Evolutionary conservation across 2,329 filamentous ascomycete genomes (phyloP).

Genomic region (Diaporthe sp.): DNA sequence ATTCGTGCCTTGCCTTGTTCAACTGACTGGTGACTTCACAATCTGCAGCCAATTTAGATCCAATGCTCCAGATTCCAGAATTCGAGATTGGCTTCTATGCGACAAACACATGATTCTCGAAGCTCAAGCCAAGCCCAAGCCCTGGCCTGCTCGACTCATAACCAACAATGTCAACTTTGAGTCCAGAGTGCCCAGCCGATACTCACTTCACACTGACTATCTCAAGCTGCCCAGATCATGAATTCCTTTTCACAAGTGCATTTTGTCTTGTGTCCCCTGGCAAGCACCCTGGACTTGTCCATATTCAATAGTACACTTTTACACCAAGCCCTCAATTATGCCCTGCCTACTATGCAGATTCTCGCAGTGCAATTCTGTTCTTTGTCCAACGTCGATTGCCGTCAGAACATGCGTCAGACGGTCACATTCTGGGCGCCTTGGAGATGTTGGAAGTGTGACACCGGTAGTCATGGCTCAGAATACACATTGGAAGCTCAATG

Average conservation of each 20-base stretch:
- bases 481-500: neutral
- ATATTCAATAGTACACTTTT: neutral
- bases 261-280: neutral
- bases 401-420: too few relatives aligned
- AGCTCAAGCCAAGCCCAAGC: neutral
- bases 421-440: neutral
- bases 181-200: neutral
- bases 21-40: constrained; percentile 28
- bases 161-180: neutral
- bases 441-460: neutral
- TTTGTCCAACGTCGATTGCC: neutral
- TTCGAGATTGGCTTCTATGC: constrained; percentile 4
- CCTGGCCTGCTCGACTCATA: neutral
- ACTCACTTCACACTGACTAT: neutral
- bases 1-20: neutral
- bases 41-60: constrained; percentile 27
- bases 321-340: neutral
- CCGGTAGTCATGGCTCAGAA: neutral
- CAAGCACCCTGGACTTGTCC: neutral
- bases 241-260: neutral
- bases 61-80: neutral
- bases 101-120: neutral
- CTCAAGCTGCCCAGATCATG: neutral
- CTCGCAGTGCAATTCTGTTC: neutral
- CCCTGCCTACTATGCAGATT: neutral